Evolutionary conservation across 106 monocot genomes (phyloP).

Genomic region (Posidonia australis): DNA sequence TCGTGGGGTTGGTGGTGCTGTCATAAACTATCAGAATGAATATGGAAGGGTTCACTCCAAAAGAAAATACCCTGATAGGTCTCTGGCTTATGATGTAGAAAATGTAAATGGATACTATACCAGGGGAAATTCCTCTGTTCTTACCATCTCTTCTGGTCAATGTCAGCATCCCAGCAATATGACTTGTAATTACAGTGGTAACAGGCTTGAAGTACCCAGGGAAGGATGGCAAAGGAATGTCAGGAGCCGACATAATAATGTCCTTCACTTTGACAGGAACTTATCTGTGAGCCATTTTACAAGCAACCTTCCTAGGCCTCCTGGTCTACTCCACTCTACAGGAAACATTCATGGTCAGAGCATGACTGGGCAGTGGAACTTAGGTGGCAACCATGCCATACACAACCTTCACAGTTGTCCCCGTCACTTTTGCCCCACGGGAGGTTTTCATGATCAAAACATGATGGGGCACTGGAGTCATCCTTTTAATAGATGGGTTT

Average conservation of each 20-base stretch:
- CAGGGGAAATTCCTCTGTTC: neutral
- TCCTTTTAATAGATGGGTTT: neutral
- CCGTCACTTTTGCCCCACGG: neutral
- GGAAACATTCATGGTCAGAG: neutral
- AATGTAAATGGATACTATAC: neutral
- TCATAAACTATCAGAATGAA: neutral
- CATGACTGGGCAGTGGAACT: neutral
- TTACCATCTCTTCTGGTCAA: neutral
- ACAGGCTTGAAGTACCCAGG: neutral
- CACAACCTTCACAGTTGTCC: neutral
- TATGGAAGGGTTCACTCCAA: neutral
- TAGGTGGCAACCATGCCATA: neutral
- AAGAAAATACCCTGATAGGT: neutral
- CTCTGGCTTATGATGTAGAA: neutral
- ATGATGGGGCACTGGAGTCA: neutral
- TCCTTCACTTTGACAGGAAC: neutral
- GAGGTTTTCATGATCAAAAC: neutral
- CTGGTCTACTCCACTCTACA: no score
- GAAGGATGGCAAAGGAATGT: constrained; percentile 4
- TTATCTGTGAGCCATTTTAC: neutral
- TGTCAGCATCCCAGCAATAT: neutral
- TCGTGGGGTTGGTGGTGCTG: neutral
- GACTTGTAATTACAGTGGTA: neutral
- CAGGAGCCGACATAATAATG: neutral
- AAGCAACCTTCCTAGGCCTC: neutral